Base-by-base conservation (phyloP, 108 stramenopile species). In the Cylindrotheca fusiformis region DNA sequence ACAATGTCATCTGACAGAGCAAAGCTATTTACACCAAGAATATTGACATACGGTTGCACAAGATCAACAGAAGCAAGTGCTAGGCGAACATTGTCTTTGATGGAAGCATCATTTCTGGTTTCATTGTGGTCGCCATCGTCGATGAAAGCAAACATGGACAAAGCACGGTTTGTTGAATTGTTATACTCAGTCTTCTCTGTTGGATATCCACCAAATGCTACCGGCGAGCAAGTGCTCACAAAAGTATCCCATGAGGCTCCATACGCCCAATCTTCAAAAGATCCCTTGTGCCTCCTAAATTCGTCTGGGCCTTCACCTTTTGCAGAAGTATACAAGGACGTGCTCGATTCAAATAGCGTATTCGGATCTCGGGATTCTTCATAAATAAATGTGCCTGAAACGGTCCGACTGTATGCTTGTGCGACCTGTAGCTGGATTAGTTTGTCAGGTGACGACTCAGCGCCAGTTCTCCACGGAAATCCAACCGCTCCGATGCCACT, bases 201-300 rank as follows among this genome's bases (percentile, higher is more conserved):
- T 6, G 22, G 58, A 63, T 95, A 89, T 19, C 76, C 78, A 1
- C 72, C 77, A 71, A 81, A 83, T 21, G 67, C 65, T 14, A 58
- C 52, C 6, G 93, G 90, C 26, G 90, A 86, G 82, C 61, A 94
- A 62, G 67, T 52, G 18, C 59, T 58, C 6, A 83, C 83, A 8
- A 71, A 58, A 0, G 71, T 64, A 68, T 91, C 93, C 96, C 96
- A 98, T 6, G 87, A 90, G 4, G 86, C 90, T 2, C 88, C 90
- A 72, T 94, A 95, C 2, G 80, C 88, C 95, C 95, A 85, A 69
- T 96, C 95, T 67, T 96, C 92, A 89, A 95, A 89, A 19, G 91
- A 93, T 10, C 36, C 36, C 36, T 41, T 6, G 14, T 41, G 14
- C 10, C 36, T 14, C 14, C 36, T 6, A 41, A 41, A 14, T 41